These are phyloP conservation scores for Silene uniflora DNA, from an alignment of 148 eudicot species.

Conservation along the genomic window DNA sequence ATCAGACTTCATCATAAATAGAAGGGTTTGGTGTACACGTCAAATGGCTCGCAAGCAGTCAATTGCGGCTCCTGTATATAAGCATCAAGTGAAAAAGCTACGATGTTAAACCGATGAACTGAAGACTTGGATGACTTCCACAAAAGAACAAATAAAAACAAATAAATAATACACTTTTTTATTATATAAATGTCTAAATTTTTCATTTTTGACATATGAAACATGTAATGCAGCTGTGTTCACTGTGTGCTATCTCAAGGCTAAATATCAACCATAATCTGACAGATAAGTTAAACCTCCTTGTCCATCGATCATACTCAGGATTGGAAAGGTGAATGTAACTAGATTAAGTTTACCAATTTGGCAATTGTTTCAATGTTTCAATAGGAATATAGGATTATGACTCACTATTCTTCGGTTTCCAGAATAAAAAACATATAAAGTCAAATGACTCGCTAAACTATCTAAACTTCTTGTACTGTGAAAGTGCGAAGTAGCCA, in stretches of 20 bases:
- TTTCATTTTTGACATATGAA: background rate
- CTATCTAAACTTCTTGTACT: too few relatives aligned
- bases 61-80: conserved; percentile 84
- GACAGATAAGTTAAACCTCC: background rate
- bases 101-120: background rate
- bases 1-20: conserved; percentile 36
- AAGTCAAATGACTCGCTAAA: background rate
- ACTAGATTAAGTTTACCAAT: background rate
- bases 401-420: background rate
- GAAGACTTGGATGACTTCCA: background rate
- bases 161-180: background rate
- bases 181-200: background rate
- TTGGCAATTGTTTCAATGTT: background rate
- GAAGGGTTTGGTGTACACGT: conserved; percentile 78
- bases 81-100: background rate
- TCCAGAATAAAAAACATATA: too few relatives aligned
- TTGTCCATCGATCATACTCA: background rate
- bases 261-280: background rate
- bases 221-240: background rate
- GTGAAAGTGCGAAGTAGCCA: too few relatives aligned
- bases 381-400: background rate
- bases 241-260: background rate
- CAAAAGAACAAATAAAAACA: background rate
- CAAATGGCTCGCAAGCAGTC: conserved; percentile 74
- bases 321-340: background rate